Percentiles rank a stretch among this genome's conserved stretches.
These are phyloP conservation scores for Glycine soja DNA, from an alignment of 306 rosid genomes.

Conservation along the genomic window DNA sequence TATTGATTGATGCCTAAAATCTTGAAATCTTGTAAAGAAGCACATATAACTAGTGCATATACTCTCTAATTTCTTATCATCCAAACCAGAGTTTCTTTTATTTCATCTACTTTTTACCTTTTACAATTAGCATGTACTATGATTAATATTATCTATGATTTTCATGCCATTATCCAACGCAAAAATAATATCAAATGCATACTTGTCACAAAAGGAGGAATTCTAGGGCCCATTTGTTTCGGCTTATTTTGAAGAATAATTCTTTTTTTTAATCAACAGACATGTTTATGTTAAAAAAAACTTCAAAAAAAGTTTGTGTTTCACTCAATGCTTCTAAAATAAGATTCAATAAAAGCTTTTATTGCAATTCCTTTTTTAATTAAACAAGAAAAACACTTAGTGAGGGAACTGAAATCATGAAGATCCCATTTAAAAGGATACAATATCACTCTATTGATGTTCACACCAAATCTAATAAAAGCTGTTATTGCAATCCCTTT, in stretches of 20 bases:
- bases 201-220: not conserved
- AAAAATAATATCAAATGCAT: not conserved
- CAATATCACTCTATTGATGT: no score
- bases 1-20: not conserved
- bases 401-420: no score
- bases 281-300: no score
- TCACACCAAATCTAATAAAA: no score
- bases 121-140: not conserved
- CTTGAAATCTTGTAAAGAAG: conserved; percentile 20
- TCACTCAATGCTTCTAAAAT: not conserved
- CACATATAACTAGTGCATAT: not conserved
- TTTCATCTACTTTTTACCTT: not conserved
- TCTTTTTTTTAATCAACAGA: not conserved
- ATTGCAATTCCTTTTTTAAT: not conserved
- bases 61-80: not conserved
- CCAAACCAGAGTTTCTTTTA: not conserved
- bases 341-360: not conserved
- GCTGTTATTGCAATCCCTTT: no score
- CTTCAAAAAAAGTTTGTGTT: not conserved
- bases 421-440: no score
- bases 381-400: not conserved
- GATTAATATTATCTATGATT: not conserved
- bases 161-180: not conserved
- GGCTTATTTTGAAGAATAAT: not conserved
- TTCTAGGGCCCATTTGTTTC: not conserved